Evolutionary conservation across 495 filamentous ascomycete genomes (phyloP).

Genomic region (Annulohypoxylon stygium): DNA sequence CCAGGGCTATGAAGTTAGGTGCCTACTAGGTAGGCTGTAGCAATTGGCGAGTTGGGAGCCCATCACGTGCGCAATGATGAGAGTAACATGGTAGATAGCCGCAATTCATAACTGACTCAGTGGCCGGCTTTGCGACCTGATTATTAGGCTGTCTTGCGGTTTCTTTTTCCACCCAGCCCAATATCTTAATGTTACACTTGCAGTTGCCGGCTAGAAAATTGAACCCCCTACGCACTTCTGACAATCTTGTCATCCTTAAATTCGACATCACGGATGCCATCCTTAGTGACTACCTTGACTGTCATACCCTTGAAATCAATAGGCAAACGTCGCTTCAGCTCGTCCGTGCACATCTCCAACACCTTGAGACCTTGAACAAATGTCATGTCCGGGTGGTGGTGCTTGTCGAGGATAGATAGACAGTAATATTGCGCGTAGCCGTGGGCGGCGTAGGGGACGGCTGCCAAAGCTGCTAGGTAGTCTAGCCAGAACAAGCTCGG

Average conservation of each 20-base stretch:
- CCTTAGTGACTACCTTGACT: slow-evolving; percentile 94
- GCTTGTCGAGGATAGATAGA: slow-evolving; percentile 95
- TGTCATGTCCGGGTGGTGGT: slow-evolving; percentile 93
- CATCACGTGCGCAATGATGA: slow-evolving; percentile 8
- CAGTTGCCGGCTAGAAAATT: slow-evolving; percentile 23
- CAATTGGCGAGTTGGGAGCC: background rate
- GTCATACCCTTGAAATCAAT: slow-evolving; percentile 97
- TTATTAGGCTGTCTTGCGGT: slow-evolving; percentile 34
- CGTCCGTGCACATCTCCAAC: slow-evolving; percentile 92
- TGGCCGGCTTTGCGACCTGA: slow-evolving; percentile 29
- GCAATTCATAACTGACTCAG: slow-evolving; percentile 18
- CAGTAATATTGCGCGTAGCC: slow-evolving; percentile 99
- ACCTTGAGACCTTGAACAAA: slow-evolving; percentile 91
- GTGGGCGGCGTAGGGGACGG: slow-evolving; percentile 94
- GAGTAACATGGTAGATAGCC: slow-evolving; percentile 16
- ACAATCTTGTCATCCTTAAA: slow-evolving; percentile 84
- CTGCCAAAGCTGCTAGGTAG: slow-evolving; percentile 89
- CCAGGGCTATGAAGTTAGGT: too few species aligned
- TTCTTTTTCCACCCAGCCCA: slow-evolving; percentile 30
- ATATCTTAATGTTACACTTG: slow-evolving; percentile 47
- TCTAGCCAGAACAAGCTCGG: slow-evolving; percentile 97
- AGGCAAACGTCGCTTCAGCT: slow-evolving; percentile 93
- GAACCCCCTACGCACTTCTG: slow-evolving; percentile 67
- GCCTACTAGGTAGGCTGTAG: background rate
- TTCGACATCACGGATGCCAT: slow-evolving; percentile 84